Percentiles rank a stretch among this genome's conserved stretches.
phyloP scores from a whole-genome alignment of 352 stramenopile genomes.

The Peronosclerospora sorghi region DNA sequence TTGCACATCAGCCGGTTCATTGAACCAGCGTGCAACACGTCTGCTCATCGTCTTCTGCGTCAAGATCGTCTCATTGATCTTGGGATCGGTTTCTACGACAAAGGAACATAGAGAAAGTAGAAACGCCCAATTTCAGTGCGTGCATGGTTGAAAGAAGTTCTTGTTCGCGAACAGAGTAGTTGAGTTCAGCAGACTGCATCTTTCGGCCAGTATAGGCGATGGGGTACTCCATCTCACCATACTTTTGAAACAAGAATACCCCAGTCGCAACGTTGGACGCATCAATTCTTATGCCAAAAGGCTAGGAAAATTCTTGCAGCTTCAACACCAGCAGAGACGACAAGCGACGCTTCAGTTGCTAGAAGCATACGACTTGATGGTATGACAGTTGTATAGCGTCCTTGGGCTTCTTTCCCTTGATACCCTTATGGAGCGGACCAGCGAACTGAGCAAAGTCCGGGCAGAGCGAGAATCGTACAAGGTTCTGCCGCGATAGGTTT shows the following conservation, averaged over 20 bases:
- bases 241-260: constrained; percentile 1
- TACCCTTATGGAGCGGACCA: neutral
- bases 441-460: neutral
- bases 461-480: neutral
- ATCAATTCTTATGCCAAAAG: constrained; percentile 1
- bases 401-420: neutral
- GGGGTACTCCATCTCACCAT: constrained; percentile 5
- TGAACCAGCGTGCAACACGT: no score
- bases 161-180: constrained; percentile 1
- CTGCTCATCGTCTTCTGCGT: no score
- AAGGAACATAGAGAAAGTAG: neutral
- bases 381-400: neutral
- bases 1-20: constrained; percentile 5
- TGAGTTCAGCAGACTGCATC: no score
- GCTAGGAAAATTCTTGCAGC: constrained; percentile 1
- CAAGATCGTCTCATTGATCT: neutral
- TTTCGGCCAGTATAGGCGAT: no score
- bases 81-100: neutral
- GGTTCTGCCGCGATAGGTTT: neutral
- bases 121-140: neutral
- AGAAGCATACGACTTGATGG: neutral
- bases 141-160: neutral
- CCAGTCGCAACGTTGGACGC: neutral
- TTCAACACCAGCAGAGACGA: neutral
- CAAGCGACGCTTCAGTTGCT: neutral